Percentiles rank a stretch among this genome's conserved stretches.
Conservation (phyloP, 2,329 filamentous ascomycete genomes). For the Stachybotrys echinatus region DNA sequence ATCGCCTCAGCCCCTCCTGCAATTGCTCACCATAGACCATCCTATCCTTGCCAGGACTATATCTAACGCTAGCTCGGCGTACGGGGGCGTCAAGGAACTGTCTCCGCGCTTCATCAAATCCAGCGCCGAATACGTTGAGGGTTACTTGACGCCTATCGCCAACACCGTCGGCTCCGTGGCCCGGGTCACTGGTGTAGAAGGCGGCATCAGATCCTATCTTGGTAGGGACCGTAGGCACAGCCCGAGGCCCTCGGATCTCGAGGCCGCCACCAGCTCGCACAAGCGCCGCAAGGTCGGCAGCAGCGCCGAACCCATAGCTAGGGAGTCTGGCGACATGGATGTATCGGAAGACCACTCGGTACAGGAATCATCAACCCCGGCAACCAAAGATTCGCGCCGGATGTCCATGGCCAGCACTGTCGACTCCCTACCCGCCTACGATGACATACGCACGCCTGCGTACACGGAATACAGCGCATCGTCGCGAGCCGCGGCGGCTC, state of each 20-base stretch:
- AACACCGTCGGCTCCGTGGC: slow-evolving; percentile 83
- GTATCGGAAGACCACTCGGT: neutral
- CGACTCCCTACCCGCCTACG: slow-evolving; percentile 79
- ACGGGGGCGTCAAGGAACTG: slow-evolving; percentile 83
- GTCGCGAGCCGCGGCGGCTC: slow-evolving; percentile 19
- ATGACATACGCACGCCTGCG: slow-evolving; percentile 68
- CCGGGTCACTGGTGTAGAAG: slow-evolving; percentile 81
- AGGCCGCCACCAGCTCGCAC: slow-evolving; percentile 40
- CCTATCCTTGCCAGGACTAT: slow-evolving; percentile 82
- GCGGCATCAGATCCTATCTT: slow-evolving; percentile 79
- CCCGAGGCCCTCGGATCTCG: slow-evolving; percentile 37
- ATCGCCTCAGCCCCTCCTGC: slow-evolving; percentile 61
- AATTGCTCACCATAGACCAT: slow-evolving; percentile 82
- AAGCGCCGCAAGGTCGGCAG: slow-evolving; percentile 55
- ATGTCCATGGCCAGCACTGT: slow-evolving; percentile 58
- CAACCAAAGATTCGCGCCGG: slow-evolving; percentile 38
- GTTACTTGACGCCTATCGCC: slow-evolving; percentile 78
- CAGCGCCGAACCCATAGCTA: slow-evolving; percentile 19
- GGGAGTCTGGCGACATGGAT: neutral
- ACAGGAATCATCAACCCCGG: slow-evolving; percentile 21
- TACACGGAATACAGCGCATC: slow-evolving; percentile 48
- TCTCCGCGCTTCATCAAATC: slow-evolving; percentile 76
- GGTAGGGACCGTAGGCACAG: slow-evolving; percentile 49
- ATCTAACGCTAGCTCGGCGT: slow-evolving; percentile 77
- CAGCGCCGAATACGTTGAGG: slow-evolving; percentile 87